These are phyloP conservation scores for Boehmeria nivea DNA, from an alignment of 306 rosid genomes.

Conservation along the genomic window DNA sequence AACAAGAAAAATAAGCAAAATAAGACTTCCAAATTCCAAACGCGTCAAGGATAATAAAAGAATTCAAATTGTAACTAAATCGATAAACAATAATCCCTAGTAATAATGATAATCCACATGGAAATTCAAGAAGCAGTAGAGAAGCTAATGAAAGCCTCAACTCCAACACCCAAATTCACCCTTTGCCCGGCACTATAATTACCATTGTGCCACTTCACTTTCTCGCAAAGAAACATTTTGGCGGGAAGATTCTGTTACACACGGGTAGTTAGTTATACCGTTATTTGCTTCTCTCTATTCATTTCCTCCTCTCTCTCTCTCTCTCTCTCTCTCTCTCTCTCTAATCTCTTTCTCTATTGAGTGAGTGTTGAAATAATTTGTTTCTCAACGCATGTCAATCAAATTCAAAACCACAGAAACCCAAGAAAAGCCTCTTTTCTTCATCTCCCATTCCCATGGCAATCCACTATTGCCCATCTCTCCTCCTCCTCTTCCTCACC, in stretches of 20 bases:
- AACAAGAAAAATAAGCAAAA: no score
- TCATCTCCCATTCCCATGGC: constrained; percentile 10
- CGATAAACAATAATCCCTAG: no score
- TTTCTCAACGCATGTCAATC: neutral
- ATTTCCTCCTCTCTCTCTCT: neutral
- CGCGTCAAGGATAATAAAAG: no score
- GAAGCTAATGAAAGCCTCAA: no score
- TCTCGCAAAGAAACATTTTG: neutral
- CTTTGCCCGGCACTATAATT: neutral
- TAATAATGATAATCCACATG: no score
- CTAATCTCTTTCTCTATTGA: neutral
- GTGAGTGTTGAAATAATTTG: no score
- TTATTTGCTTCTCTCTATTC: neutral
- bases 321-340: neutral
- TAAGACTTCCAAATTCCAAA: no score
- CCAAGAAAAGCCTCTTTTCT: neutral
- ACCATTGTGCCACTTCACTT: neutral
- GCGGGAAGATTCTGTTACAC: constrained; percentile 15
- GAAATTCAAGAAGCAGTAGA: no score
- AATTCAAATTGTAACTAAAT: no score
- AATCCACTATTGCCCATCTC: neutral
- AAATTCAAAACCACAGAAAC: constrained; percentile 3
- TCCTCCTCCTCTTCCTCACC: constrained; percentile 7
- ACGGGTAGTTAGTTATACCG: neutral
- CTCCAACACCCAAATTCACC: neutral